phyloP scores from a whole-genome alignment of 1,284 basidiomycete species.

The Cutaneotrichosporon sp. region DNA sequence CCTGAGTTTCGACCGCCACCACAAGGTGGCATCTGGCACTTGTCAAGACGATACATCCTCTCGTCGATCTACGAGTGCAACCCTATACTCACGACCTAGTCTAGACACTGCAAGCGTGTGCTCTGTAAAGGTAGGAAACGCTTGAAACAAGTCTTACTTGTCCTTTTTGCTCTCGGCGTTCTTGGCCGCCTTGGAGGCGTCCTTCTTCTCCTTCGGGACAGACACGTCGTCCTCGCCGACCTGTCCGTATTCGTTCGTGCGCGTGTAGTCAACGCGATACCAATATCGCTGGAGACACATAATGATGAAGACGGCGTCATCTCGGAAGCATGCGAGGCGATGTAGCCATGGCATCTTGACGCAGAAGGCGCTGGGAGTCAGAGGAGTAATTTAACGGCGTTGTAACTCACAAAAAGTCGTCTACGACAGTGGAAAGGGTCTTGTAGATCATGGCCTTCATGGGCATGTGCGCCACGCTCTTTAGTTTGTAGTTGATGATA shows the following conservation, averaged over 20 bases:
- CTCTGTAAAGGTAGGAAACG: no score
- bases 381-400: background rate
- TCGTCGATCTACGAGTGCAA: no score
- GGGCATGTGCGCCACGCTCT: slow-evolving; percentile 54
- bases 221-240: slow-evolving; percentile 50
- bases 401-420: slow-evolving; percentile 72
- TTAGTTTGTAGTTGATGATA: slow-evolving; percentile 88
- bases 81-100: no score
- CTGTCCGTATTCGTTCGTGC: slow-evolving; percentile 94
- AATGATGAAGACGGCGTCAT: slow-evolving; percentile 73
- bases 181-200: slow-evolving; percentile 24
- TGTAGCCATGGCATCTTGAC: slow-evolving; percentile 96
- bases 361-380: slow-evolving; percentile 47
- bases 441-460: slow-evolving; percentile 98
- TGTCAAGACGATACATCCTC: no score
- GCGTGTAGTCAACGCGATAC: slow-evolving; percentile 87
- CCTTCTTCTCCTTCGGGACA: slow-evolving; percentile 12
- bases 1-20: no score
- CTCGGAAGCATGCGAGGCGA: slow-evolving; percentile 57
- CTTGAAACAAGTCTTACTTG: slow-evolving; percentile 25
- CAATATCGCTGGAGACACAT: slow-evolving; percentile 71
- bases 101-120: no score
- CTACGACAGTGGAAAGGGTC: slow-evolving; percentile 61
- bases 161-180: slow-evolving; percentile 33
- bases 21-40: no score